These are phyloP conservation scores for Lachancea kluyveri DNA, from an alignment of 805 yeast genomes.

Conservation along the genomic window DNA sequence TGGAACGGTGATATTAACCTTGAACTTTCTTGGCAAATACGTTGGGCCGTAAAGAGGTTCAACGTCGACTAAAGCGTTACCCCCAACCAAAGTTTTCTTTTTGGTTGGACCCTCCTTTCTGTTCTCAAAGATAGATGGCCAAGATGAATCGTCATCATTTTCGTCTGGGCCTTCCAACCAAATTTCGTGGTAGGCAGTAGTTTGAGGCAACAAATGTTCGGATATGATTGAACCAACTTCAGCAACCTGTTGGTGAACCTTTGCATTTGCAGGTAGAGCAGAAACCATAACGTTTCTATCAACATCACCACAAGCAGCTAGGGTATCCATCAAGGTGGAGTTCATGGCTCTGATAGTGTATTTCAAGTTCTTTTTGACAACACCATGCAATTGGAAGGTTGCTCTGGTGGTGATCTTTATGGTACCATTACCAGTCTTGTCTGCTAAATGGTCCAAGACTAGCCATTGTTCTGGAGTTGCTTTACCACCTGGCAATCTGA, in stretches of 20 bases:
- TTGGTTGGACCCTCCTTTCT: constrained; percentile 73
- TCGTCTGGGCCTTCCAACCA: constrained; percentile 88
- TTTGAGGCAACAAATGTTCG: constrained; percentile 78
- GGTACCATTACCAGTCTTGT: constrained; percentile 84
- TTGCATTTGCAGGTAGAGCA: constrained; percentile 82
- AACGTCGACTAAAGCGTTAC: constrained; percentile 70
- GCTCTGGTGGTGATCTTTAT: constrained; percentile 94
- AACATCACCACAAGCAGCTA: constrained; percentile 98
- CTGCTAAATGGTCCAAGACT: constrained; percentile 73
- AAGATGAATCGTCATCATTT: constrained; percentile 56
- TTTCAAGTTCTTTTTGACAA: constrained; percentile 82
- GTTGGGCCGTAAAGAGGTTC: constrained; percentile 87
- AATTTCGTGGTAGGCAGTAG: constrained; percentile 94
- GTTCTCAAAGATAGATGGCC: constrained; percentile 54
- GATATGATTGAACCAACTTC: constrained; percentile 59
- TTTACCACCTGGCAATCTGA: constrained; percentile 88
- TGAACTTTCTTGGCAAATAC: constrained; percentile 92
- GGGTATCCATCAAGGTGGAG: constrained; percentile 81
- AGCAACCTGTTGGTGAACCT: constrained; percentile 71
- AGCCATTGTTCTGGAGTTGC: constrained; percentile 89
- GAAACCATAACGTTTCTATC: constrained; percentile 91
- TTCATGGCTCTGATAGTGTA: constrained; percentile 92
- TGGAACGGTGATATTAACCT: constrained; percentile 90
- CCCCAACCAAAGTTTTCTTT: constrained; percentile 79
- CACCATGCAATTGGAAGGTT: constrained; percentile 93